Conservation (phyloP, 352 stramenopile genomes). For the Pythium aquatile region DNA sequence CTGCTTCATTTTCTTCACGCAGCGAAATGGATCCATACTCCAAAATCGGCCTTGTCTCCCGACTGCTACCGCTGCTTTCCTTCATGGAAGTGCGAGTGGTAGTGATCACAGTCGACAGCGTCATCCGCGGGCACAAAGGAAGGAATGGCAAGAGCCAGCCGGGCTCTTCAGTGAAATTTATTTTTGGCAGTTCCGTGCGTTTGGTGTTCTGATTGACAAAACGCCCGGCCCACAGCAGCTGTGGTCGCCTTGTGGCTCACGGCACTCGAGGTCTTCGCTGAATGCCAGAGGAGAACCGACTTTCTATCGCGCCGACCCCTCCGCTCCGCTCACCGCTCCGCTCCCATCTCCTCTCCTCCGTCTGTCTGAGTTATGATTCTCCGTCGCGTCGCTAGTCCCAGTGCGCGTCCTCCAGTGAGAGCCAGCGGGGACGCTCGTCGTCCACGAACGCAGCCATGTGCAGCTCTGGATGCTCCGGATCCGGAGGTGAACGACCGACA, state of each 20-base stretch:
- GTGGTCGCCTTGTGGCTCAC: background rate
- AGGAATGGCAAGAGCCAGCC: constrained; percentile 2
- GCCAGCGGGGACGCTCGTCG: background rate
- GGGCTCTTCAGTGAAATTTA: background rate
- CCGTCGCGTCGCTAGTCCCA: background rate
- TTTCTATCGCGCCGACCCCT: constrained; percentile 18
- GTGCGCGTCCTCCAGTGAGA: background rate
- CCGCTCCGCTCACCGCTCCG: background rate
- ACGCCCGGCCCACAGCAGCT: background rate
- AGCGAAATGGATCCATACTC: background rate
- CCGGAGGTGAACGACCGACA: background rate
- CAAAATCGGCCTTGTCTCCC: too few species aligned
- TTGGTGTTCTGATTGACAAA: background rate
- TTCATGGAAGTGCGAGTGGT: too few species aligned
- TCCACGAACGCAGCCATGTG: background rate
- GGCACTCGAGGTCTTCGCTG: background rate
- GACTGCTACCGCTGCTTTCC: too few species aligned
- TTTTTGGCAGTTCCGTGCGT: background rate
- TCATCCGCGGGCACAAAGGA: background rate
- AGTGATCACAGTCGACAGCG: background rate
- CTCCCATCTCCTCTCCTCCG: background rate
- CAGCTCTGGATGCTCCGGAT: background rate
- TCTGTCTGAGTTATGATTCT: background rate
- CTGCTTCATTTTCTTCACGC: background rate
- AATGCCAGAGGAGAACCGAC: constrained; percentile 5